phyloP scores from a whole-genome alignment of 2,329 filamentous ascomycete species.

The Ophiostoma quercus region DNA sequence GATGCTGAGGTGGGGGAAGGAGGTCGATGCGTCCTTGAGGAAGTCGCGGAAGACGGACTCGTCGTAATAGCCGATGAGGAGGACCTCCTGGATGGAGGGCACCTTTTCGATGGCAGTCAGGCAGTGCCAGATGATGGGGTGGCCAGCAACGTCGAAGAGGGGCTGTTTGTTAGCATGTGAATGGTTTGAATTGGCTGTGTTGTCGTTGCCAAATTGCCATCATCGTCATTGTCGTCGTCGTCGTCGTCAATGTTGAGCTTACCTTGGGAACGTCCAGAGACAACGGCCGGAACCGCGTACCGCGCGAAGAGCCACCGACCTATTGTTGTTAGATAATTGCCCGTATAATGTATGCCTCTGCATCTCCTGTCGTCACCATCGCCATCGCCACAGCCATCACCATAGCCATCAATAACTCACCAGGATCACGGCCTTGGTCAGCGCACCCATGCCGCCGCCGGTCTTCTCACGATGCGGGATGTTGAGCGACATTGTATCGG shows the following conservation, averaged over 20 bases:
- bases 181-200: not conserved
- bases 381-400: not conserved
- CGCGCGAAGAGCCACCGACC: slow-evolving; percentile 93
- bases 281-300: slow-evolving; percentile 89
- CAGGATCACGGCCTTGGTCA: slow-evolving; percentile 92
- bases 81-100: slow-evolving; percentile 86
- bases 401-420: slow-evolving; percentile 46
- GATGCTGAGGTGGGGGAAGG: slow-evolving; percentile 83
- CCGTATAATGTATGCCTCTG: not conserved
- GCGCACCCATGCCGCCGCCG: slow-evolving; percentile 48
- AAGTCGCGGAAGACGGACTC: slow-evolving; percentile 96
- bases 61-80: slow-evolving; percentile 98
- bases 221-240: not conserved
- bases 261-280: slow-evolving; percentile 96
- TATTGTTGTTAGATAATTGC: slow-evolving; percentile 37
- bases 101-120: slow-evolving; percentile 87
- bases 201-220: not conserved
- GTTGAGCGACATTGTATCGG: slow-evolving; percentile 50
- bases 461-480: slow-evolving; percentile 50
- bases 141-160: slow-evolving; percentile 95
- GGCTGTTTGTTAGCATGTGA: slow-evolving; percentile 51
- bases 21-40: slow-evolving; percentile 81
- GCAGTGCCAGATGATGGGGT: slow-evolving; percentile 98
- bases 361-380: not conserved
- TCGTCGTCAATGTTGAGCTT: slow-evolving; percentile 28